These are phyloP conservation scores for Exophiala xenobiotica DNA, from an alignment of 2,329 filamentous ascomycete species.

Conservation along the genomic window DNA sequence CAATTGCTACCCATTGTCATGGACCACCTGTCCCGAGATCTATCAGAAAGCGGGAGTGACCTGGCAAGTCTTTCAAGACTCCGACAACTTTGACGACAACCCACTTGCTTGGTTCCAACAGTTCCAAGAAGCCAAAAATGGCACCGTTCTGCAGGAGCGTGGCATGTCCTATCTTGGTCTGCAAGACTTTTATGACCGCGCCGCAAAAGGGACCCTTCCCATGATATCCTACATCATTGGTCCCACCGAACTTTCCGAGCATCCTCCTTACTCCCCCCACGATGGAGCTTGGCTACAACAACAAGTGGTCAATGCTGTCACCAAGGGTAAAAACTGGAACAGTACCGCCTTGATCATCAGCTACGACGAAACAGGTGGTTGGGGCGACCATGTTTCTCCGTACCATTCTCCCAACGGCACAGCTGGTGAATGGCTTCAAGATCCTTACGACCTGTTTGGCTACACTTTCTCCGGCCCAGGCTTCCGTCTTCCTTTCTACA, in stretches of 20 bases:
- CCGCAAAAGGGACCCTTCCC: conserved; percentile 53
- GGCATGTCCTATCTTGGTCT: conserved; percentile 51
- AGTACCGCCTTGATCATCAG: conserved; percentile 52
- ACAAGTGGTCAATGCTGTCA: conserved; percentile 53
- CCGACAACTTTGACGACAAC: conserved; percentile 57
- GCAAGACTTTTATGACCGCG: conserved; percentile 51
- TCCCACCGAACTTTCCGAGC: conserved; percentile 53
- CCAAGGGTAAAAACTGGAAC: conserved; percentile 50
- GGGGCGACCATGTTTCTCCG: conserved; percentile 56
- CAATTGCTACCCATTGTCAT: conserved; percentile 56
- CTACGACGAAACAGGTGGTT: conserved; percentile 56
- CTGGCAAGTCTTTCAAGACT: conserved; percentile 54
- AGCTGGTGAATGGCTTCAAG: conserved; percentile 54
- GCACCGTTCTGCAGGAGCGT: conserved; percentile 45
- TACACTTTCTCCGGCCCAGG: conserved; percentile 47
- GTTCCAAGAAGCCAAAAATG: conserved; percentile 47
- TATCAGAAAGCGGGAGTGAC: conserved; percentile 50
- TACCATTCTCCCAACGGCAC: conserved; percentile 52
- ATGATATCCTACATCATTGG: conserved; percentile 53
- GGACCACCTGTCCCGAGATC: conserved; percentile 53
- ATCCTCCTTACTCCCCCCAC: conserved; percentile 53
- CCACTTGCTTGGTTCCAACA: conserved; percentile 55
- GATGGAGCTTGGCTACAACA: conserved; percentile 58
- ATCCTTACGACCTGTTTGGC: conserved; percentile 44
- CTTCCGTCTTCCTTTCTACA: conserved; percentile 55